phyloP scores from a whole-genome alignment of 2,329 filamentous ascomycete species.

The Colletotrichum eleusines region DNA sequence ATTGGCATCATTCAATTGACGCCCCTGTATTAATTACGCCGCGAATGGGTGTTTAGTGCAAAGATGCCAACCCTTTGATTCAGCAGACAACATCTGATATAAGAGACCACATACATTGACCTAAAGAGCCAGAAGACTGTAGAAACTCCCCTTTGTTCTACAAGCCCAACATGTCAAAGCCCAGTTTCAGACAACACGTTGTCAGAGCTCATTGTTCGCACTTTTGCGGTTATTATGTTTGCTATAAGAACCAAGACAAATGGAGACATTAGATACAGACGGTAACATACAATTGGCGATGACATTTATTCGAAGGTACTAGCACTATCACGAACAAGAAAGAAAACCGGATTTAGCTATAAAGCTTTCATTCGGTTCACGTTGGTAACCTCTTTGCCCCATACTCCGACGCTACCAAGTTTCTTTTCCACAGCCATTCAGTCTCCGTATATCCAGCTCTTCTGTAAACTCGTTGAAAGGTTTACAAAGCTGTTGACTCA shows the following conservation, averaged over 20 bases:
- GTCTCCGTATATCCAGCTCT: background rate
- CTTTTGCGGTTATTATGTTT: background rate
- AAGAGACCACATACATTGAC: no score
- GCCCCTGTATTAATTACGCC: no score
- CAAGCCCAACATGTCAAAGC: background rate
- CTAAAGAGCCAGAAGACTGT: no score
- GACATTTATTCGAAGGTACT: background rate
- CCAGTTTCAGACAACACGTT: background rate
- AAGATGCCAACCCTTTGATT: background rate
- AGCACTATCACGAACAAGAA: background rate
- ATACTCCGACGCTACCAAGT: no score
- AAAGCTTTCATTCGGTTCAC: background rate
- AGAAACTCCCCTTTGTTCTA: background rate
- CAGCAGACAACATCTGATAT: no score
- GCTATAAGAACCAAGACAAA: background rate
- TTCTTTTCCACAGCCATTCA: background rate
- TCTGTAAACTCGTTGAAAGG: background rate
- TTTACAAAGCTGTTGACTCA: background rate
- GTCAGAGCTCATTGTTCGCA: background rate
- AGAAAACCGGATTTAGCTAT: background rate
- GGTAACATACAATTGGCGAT: no score
- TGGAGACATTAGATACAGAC: background rate
- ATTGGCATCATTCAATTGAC: background rate
- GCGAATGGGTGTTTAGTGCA: no score
- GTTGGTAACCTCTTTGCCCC: background rate